A percentile compares a stretch with the other conserved stretches of the same genome.
These are phyloP conservation scores for Phytophthora pini DNA, from an alignment of 352 stramenopile species.

Conservation along the genomic window DNA sequence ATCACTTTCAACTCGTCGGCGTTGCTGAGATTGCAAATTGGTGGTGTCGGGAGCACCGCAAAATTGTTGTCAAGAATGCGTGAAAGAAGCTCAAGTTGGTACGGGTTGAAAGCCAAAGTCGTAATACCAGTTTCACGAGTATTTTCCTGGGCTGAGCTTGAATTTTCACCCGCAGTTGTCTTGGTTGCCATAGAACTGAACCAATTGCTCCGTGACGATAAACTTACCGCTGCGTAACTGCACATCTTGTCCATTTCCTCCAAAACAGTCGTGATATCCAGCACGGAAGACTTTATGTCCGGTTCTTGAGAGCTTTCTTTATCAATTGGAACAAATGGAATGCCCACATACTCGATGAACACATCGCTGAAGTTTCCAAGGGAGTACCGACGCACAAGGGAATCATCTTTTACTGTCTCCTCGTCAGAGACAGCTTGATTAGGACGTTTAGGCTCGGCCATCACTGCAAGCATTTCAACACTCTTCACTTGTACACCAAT, in stretches of 20 bases:
- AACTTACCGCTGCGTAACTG: slow-evolving; percentile 41
- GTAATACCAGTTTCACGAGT: neutral
- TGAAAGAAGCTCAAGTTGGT: slow-evolving; percentile 68
- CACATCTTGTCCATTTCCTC: slow-evolving; percentile 66
- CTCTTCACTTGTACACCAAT: slow-evolving; percentile 46
- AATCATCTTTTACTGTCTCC: neutral
- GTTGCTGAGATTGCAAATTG: neutral
- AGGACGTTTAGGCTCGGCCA: slow-evolving; percentile 18
- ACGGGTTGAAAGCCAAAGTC: slow-evolving; percentile 53
- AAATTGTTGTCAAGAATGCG: slow-evolving; percentile 76
- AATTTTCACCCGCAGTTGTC: neutral
- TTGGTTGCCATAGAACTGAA: neutral
- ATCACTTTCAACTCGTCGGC: slow-evolving; percentile 55
- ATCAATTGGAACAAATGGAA: slow-evolving; percentile 41
- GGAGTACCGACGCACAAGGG: slow-evolving; percentile 6
- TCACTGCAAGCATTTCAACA: slow-evolving; percentile 50
- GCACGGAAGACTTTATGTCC: slow-evolving; percentile 2
- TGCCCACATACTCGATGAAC: slow-evolving; percentile 55
- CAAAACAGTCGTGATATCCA: slow-evolving; percentile 60
- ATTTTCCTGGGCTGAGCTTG: neutral
- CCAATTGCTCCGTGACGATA: slow-evolving; percentile 52
- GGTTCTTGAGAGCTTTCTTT: slow-evolving; percentile 25
- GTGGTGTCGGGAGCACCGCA: slow-evolving; percentile 19
- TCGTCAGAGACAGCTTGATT: slow-evolving; percentile 4
- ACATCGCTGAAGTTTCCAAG: slow-evolving; percentile 34